A percentile compares a stretch with the other conserved stretches of the same genome.
phyloP scores from a whole-genome alignment of 768 basidiomycete genomes.

The Tricholoma flavovirens region DNA sequence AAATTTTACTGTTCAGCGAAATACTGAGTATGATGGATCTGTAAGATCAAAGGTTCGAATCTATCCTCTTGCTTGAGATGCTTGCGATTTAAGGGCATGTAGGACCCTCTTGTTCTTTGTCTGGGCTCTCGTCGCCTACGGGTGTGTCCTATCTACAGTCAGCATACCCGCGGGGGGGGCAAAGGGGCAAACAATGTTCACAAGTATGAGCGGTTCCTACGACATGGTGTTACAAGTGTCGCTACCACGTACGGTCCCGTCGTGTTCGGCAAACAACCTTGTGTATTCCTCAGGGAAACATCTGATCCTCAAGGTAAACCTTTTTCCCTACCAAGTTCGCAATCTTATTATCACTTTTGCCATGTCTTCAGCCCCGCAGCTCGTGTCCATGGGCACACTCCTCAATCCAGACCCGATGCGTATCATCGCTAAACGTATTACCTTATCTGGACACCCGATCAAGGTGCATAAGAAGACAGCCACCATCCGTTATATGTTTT shows the following conservation, averaged over 20 bases:
- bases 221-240: conserved; percentile 74
- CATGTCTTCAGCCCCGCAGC: conserved; percentile 52
- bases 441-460: conserved; percentile 94
- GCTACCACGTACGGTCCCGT: conserved; percentile 89
- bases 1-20: conserved; percentile 89
- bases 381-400: conserved; percentile 89
- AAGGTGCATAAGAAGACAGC: conserved; percentile 97
- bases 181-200: conserved; percentile 95
- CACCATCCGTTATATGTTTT: conserved; percentile 98
- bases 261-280: conserved; percentile 79
- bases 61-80: not conserved
- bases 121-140: conserved; percentile 82
- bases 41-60: conserved; percentile 80
- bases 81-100: conserved; percentile 5
- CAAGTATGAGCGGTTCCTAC: conserved; percentile 89
- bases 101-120: conserved; percentile 88
- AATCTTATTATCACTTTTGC: conserved; percentile 2
- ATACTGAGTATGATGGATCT: conserved; percentile 87
- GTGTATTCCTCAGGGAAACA: conserved; percentile 70
- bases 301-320: conserved; percentile 57
- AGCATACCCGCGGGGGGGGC: conserved; percentile 85
- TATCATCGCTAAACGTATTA: conserved; percentile 87
- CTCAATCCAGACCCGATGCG: conserved; percentile 87
- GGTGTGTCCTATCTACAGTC: conserved; percentile 87
- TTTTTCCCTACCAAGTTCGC: conserved; percentile 1